Evolutionary conservation across 768 basidiomycete genomes (phyloP), one percentile per base, ranked within the genome.

Genomic region (Chiua virens): DNA sequence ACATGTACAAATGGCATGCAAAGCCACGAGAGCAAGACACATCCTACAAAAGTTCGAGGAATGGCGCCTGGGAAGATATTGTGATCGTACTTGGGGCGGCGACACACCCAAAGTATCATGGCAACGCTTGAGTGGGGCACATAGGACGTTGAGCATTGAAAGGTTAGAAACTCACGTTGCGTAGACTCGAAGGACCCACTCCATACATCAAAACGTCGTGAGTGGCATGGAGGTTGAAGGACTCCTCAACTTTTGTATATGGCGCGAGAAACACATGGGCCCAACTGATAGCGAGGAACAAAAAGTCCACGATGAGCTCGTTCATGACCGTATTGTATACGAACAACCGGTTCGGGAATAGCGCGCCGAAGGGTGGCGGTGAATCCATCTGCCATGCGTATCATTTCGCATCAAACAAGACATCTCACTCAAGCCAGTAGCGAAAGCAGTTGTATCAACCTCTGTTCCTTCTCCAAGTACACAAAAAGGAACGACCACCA

Each of bases 201-300:
- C 94, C 93, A 61, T 92, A 85, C 71, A 86, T 79, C 25, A 98
- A 73, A 22, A 92, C 74, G 68, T 99, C 97, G 63, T 97, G 92
- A 1, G 78, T 79, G 1, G 92, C 94, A 64, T 98, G 97, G 9
- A 98, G 79, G 58, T 88, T 94, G 77, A 98, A 98, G 62, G 88
- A 90, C 71, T 99, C 97, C 69, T 99, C 97, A 25, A 99, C 97
- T 73, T 99, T 99, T 4, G 91, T 89, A 66, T 88, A 92, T 0
- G 97, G 96, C 3, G 90, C 81, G 4, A 91, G 72, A 22, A 88
- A 57, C 42, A 95, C 87, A 56, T 96, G 87, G 1, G 64, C 58
- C 78, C 83, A 89, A 46, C 75, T 74, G 41, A 76, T 73, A 0
- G 60, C 61, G 22, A 85, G 65, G 15, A 89, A 61, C 10, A 82